Evolutionary conservation across 129 eudicot species (phyloP).

Genomic region (sunflower (Helianthus annuus)): DNA sequence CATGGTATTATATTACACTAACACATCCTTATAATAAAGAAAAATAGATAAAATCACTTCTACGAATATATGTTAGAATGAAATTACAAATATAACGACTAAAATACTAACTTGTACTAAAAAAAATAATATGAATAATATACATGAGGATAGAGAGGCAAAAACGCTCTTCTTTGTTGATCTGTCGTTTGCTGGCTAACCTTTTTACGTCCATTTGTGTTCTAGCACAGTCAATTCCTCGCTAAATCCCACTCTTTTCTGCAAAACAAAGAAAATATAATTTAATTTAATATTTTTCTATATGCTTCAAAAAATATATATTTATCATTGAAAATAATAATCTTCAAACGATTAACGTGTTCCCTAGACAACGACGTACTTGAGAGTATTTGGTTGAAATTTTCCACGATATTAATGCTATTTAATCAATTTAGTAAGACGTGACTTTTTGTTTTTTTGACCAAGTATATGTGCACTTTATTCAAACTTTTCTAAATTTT

Average conservation of each 20-base stretch:
- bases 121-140: conserved; percentile 10
- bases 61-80: not conserved
- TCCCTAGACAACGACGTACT: conserved; percentile 11
- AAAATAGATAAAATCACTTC: no score
- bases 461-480: not conserved
- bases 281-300: not conserved
- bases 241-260: conserved; percentile 68
- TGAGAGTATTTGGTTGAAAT: not conserved
- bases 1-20: not conserved
- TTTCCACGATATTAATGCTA: conserved; percentile 3
- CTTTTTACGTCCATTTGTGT: conserved; percentile 22
- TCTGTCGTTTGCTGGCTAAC: not conserved
- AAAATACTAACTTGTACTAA: not conserved
- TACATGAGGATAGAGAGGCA: conserved; percentile 26
- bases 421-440: not conserved
- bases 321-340: not conserved
- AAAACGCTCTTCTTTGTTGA: conserved; percentile 31
- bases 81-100: conserved; percentile 18
- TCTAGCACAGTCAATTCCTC: conserved; percentile 22
- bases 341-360: conserved; percentile 1
- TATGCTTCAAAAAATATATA: not conserved
- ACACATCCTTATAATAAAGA: not conserved
- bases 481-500: conserved; percentile 4
- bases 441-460: conserved; percentile 9
- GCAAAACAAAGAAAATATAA: conserved; percentile 25